phyloP scores from a whole-genome alignment of 2,329 filamentous ascomycete species.

The Pestalotiopsis sp. region DNA sequence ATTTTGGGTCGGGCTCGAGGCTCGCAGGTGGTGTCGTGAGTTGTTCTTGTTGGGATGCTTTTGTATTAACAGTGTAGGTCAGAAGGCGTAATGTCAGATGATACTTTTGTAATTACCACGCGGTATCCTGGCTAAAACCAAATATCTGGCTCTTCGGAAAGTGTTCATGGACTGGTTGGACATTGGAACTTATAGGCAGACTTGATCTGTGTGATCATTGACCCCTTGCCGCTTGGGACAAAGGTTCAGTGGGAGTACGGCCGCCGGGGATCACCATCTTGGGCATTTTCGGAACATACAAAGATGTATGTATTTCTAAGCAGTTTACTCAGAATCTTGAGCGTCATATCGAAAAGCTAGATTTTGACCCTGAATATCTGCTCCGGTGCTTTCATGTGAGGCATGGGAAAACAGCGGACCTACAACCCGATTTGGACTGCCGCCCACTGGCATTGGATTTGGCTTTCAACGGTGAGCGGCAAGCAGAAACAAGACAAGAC shows the following conservation, averaged over 20 bases:
- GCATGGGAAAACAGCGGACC: background rate
- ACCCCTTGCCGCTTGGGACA: background rate
- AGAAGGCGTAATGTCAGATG: too few relatives aligned
- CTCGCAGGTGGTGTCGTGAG: background rate
- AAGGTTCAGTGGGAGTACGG: background rate
- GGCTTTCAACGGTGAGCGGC: background rate
- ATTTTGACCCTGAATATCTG: background rate
- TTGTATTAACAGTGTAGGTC: background rate
- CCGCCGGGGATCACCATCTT: background rate
- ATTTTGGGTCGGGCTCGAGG: background rate
- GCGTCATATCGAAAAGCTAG: background rate
- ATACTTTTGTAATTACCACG: too few relatives aligned
- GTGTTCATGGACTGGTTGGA: background rate
- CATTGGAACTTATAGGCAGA: background rate
- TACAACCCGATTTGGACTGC: background rate
- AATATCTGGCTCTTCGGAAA: background rate
- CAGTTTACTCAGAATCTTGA: background rate
- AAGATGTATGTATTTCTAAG: background rate
- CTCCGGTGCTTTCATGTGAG: background rate
- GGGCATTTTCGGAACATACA: background rate
- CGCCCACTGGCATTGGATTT: background rate
- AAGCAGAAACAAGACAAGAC: background rate
- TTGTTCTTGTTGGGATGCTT: background rate
- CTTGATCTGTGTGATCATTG: background rate
- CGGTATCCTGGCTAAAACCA: too few relatives aligned